These are phyloP conservation scores for Ceratonia siliqua DNA, from an alignment of 306 rosid species.

Conservation along the genomic window DNA sequence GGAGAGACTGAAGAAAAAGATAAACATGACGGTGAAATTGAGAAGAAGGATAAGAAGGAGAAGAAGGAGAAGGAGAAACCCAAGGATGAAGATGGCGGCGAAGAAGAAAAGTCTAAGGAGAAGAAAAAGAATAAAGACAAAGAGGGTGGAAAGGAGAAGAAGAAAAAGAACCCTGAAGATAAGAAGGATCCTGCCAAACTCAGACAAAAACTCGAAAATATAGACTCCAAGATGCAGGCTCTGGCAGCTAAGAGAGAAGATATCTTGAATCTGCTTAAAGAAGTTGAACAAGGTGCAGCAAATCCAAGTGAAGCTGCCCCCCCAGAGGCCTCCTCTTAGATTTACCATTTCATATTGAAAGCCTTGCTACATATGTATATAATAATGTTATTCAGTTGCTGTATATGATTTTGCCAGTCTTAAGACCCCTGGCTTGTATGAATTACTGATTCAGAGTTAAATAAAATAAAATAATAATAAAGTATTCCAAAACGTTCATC, in stretches of 20 bases:
- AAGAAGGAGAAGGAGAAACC: slow-evolving; percentile 30
- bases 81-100: slow-evolving; percentile 22
- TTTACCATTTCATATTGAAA: background rate
- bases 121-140: slow-evolving; percentile 43
- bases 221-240: too few species aligned
- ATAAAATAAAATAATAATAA: too few species aligned
- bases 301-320: background rate
- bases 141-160: slow-evolving; percentile 35
- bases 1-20: slow-evolving; percentile 42
- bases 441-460: too few species aligned
- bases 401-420: too few species aligned
- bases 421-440: too few species aligned
- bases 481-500: too few species aligned
- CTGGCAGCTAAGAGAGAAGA: slow-evolving; percentile 16
- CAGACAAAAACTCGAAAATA: too few species aligned
- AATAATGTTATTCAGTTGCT: background rate
- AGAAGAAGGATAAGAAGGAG: slow-evolving; percentile 6
- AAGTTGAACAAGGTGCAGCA: slow-evolving; percentile 33
- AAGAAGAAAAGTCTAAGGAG: slow-evolving; percentile 30
- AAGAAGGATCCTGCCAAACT: slow-evolving; percentile 24
- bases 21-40: slow-evolving; percentile 30
- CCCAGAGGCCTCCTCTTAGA: slow-evolving; percentile 3
- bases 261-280: slow-evolving; percentile 29
- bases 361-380: too few species aligned
- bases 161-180: slow-evolving; percentile 62